phyloP scores from a whole-genome alignment of 179 eudicot species.

The Nepenthes alata region DNA sequence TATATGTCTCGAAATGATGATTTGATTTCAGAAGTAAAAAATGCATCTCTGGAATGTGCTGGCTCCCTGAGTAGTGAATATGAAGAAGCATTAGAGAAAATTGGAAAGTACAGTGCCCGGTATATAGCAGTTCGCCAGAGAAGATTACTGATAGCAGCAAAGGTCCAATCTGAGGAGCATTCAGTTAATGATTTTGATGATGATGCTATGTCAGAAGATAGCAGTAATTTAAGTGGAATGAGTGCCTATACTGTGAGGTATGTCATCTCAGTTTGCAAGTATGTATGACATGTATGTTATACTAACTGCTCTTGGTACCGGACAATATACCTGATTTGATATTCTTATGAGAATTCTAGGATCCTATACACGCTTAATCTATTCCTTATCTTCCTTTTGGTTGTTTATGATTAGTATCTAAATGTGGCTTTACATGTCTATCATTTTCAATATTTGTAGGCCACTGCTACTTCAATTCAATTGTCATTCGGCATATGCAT shows the following conservation, averaged over 20 bases:
- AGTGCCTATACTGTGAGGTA: constrained; percentile 96
- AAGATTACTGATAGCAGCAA: constrained; percentile 75
- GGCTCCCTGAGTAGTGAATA: constrained; percentile 42
- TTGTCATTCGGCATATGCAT: too few relatives aligned
- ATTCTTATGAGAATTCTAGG: not conserved
- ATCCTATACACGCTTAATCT: not conserved
- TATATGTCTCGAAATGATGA: constrained; percentile 51
- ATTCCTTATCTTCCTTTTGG: not conserved
- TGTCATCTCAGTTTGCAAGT: constrained; percentile 11
- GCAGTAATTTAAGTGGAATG: constrained; percentile 97
- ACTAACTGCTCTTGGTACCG: not conserved
- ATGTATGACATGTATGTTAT: not conserved
- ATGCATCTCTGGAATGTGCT: constrained; percentile 71
- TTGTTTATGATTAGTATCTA: too few relatives aligned
- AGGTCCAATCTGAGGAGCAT: constrained; percentile 62
- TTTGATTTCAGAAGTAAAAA: constrained; percentile 50
- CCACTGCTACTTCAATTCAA: too few relatives aligned
- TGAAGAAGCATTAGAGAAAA: constrained; percentile 79
- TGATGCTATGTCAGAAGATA: constrained; percentile 78
- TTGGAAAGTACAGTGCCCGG: constrained; percentile 82
- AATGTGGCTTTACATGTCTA: too few relatives aligned
- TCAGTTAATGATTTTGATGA: constrained; percentile 54
- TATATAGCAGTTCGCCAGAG: constrained; percentile 86
- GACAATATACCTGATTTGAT: not conserved
- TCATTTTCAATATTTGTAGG: too few relatives aligned